A percentile compares a stretch with the other conserved stretches of the same genome.
Conservation (phyloP, 441 rosid genomes). For the Brassica hybrid region DNA sequence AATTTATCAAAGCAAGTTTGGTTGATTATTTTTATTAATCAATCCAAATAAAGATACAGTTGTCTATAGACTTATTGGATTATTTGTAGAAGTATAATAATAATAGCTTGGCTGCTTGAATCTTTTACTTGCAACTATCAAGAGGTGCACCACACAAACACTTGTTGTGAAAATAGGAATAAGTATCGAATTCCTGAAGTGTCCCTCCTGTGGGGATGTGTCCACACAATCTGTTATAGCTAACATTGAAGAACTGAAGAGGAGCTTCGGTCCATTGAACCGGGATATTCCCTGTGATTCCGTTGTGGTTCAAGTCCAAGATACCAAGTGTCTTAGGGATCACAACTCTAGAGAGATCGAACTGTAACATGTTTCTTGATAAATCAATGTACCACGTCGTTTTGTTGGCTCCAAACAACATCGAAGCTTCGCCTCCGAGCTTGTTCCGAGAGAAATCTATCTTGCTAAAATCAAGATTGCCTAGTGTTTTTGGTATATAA, state of each 20-base stretch:
- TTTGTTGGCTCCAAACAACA: slow-evolving; percentile 56
- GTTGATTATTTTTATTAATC: not conserved
- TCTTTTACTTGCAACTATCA: slow-evolving; percentile 29
- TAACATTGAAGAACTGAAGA: slow-evolving; percentile 54
- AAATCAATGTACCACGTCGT: slow-evolving; percentile 46
- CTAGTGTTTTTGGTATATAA: slow-evolving; percentile 54
- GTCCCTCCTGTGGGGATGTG: slow-evolving; percentile 61
- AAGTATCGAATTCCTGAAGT: slow-evolving; percentile 51
- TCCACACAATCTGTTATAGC: slow-evolving; percentile 66
- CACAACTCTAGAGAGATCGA: slow-evolving; percentile 49
- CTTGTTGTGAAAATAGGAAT: slow-evolving; percentile 51
- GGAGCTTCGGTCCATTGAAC: slow-evolving; percentile 40
- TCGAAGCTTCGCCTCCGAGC: slow-evolving; percentile 59
- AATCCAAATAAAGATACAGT: not conserved
- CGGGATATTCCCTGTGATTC: slow-evolving; percentile 54
- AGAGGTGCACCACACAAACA: slow-evolving; percentile 68
- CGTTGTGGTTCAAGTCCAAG: slow-evolving; percentile 60
- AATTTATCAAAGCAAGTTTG: not conserved
- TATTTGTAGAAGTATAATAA: not conserved
- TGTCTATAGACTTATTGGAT: not conserved
- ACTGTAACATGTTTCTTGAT: slow-evolving; percentile 62
- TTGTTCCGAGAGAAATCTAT: slow-evolving; percentile 62
- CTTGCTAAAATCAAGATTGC: slow-evolving; percentile 41
- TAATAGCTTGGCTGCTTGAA: not conserved
- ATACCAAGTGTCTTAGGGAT: slow-evolving; percentile 36